These are phyloP conservation scores for Pleurotus djamor DNA, from an alignment of 768 basidiomycete species.

Conservation along the genomic window DNA sequence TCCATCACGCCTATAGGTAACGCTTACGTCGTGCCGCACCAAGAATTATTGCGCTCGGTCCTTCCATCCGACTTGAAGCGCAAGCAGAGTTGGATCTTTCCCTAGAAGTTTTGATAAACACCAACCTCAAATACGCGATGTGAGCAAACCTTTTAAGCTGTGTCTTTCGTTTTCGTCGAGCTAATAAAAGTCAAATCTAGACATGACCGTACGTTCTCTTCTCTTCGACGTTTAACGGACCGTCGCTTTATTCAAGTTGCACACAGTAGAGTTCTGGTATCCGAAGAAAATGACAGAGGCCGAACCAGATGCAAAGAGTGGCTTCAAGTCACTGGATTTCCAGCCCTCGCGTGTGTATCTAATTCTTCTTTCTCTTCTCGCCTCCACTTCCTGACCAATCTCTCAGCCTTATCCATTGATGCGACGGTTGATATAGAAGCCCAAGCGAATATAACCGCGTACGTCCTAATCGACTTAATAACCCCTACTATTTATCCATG, in stretches of 20 bases:
- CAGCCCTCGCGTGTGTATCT: neutral
- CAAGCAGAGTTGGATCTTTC: neutral
- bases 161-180: no score
- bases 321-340: neutral
- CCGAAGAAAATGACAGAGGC: neutral
- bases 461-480: no score
- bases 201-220: neutral
- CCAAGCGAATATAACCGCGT: neutral
- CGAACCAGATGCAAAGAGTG: neutral
- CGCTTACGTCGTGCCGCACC: no score
- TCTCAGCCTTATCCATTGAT: neutral
- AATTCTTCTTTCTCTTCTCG: no score
- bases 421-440: neutral
- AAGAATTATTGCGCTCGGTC: neutral
- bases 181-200: no score
- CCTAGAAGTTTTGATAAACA: neutral
- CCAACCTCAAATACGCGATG: neutral
- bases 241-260: no score
- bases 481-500: no score
- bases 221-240: no score
- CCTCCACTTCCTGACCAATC: no score
- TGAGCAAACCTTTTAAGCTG: neutral
- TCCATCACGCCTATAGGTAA: no score
- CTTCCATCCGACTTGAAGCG: neutral
- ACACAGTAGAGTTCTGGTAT: constrained; percentile 2